phyloP scores from a whole-genome alignment of 1,284 basidiomycete genomes.

The Psilocybe mexicana region DNA sequence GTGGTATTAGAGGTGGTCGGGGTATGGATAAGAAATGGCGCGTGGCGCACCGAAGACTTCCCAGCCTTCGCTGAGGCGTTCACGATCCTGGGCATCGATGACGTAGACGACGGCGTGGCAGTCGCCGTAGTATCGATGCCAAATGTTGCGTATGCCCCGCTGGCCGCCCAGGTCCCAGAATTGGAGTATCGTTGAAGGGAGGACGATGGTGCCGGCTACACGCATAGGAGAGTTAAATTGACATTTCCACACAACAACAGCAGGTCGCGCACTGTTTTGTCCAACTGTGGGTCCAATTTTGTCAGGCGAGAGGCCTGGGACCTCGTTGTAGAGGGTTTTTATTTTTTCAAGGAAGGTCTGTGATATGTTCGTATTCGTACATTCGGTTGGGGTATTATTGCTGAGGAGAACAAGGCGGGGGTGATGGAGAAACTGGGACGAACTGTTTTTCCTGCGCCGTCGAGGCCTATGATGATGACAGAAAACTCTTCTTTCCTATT shows the following conservation, averaged over 20 bases:
- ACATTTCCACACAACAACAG: neutral
- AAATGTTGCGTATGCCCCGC: slow-evolving; percentile 87
- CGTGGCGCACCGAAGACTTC: slow-evolving; percentile 82
- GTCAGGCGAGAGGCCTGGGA: slow-evolving; percentile 80
- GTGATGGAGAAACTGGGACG: slow-evolving; percentile 21
- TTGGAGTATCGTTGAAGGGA: slow-evolving; percentile 89
- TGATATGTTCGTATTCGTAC: neutral
- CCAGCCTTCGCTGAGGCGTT: slow-evolving; percentile 88
- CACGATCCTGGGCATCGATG: slow-evolving; percentile 86
- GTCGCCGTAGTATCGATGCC: slow-evolving; percentile 92
- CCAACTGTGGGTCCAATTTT: slow-evolving; percentile 94
- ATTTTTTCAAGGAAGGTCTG: slow-evolving; percentile 90
- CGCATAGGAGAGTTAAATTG: neutral
- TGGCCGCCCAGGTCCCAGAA: slow-evolving; percentile 96
- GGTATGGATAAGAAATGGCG: neutral
- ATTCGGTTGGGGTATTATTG: neutral
- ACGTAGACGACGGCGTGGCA: slow-evolving; percentile 94
- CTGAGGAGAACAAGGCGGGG: neutral
- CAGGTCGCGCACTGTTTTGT: slow-evolving; percentile 76
- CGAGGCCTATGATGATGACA: slow-evolving; percentile 88
- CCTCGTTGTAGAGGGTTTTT: slow-evolving; percentile 87
- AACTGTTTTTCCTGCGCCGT: slow-evolving; percentile 91
- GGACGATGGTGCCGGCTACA: slow-evolving; percentile 85
- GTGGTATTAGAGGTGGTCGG: slow-evolving; percentile 18
- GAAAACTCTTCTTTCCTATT: slow-evolving; percentile 89